Conservation (phyloP, 495 filamentous ascomycete genomes). For the Haplographium delicatum region DNA sequence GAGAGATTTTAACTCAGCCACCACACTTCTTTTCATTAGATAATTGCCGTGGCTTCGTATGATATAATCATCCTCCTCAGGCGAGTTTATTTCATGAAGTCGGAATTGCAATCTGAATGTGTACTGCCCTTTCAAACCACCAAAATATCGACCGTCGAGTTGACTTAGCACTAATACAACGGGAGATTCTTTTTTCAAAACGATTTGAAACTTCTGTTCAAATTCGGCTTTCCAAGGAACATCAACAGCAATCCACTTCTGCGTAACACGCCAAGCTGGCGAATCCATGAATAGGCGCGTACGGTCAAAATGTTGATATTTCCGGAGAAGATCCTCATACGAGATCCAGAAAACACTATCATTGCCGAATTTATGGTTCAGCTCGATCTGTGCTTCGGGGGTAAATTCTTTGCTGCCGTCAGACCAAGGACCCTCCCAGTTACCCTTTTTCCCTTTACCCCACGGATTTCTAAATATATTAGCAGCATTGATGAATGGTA, state of each 20-base stretch:
- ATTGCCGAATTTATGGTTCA: constrained; percentile 72
- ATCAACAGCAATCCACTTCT: constrained; percentile 78
- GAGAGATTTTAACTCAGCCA: constrained; percentile 56
- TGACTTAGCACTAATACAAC: constrained; percentile 77
- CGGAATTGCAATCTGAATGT: constrained; percentile 75
- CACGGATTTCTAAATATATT: constrained; percentile 69
- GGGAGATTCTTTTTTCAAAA: constrained; percentile 60
- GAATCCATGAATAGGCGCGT: constrained; percentile 79
- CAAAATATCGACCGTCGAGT: constrained; percentile 82
- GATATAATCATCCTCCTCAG: constrained; percentile 68
- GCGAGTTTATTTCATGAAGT: constrained; percentile 69
- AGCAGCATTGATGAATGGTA: not conserved
- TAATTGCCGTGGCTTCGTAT: constrained; percentile 62
- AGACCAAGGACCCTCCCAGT: constrained; percentile 83
- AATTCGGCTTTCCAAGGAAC: constrained; percentile 88
- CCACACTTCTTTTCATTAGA: constrained; percentile 63
- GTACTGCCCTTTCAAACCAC: constrained; percentile 77
- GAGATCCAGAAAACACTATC: constrained; percentile 71
- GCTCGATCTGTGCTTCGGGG: constrained; percentile 72
- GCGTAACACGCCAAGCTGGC: constrained; percentile 74
- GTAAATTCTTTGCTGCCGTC: constrained; percentile 94
- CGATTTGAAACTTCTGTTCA: constrained; percentile 74
- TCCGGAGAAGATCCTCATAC: constrained; percentile 81
- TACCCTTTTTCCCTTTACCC: constrained; percentile 65
- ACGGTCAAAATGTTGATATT: constrained; percentile 81